Percentiles rank a stretch among this genome's conserved stretches.
These are phyloP conservation scores for Polygonum maritimum DNA, from an alignment of 148 eudicot species.

Conservation along the genomic window DNA sequence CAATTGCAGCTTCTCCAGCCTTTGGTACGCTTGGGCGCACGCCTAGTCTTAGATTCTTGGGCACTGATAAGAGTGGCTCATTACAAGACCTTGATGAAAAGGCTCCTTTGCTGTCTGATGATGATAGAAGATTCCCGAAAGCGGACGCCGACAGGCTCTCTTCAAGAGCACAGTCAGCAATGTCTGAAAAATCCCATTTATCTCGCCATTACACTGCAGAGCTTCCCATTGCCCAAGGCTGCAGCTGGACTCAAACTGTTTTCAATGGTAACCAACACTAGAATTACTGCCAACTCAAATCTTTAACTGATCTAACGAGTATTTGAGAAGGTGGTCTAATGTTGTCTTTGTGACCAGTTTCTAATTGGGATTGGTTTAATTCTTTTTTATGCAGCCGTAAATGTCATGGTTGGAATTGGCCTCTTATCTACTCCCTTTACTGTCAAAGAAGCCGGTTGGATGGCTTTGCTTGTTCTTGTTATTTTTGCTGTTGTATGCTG, in stretches of 20 bases:
- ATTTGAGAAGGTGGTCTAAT: too few relatives aligned
- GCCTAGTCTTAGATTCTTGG: slow-evolving; percentile 23
- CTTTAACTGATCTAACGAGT: background rate
- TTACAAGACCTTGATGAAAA: slow-evolving; percentile 38
- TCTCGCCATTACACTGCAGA: slow-evolving; percentile 52
- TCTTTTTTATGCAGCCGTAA: slow-evolving; percentile 36
- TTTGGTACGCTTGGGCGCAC: slow-evolving; percentile 45
- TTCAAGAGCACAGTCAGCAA: slow-evolving; percentile 30
- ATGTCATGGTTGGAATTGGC: slow-evolving; percentile 90
- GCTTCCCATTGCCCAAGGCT: slow-evolving; percentile 57
- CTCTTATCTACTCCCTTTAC: slow-evolving; percentile 78
- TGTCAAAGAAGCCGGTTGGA: slow-evolving; percentile 82
- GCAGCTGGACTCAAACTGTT: slow-evolving; percentile 72
- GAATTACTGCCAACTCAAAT: background rate
- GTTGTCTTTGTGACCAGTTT: background rate
- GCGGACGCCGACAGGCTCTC: slow-evolving; percentile 31
- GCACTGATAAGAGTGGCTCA: slow-evolving; percentile 10
- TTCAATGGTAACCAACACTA: slow-evolving; percentile 57
- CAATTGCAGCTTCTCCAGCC: slow-evolving; percentile 73
- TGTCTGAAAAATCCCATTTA: slow-evolving; percentile 34
- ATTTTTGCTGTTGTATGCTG: slow-evolving; percentile 71
- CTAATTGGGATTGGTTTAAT: background rate
- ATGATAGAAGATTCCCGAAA: slow-evolving; percentile 25
- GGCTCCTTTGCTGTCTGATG: slow-evolving; percentile 46
- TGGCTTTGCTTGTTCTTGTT: slow-evolving; percentile 45